Evolutionary conservation across 352 stramenopile genomes (phyloP).

Genomic region (Globisporangium cylindrosporum): DNA sequence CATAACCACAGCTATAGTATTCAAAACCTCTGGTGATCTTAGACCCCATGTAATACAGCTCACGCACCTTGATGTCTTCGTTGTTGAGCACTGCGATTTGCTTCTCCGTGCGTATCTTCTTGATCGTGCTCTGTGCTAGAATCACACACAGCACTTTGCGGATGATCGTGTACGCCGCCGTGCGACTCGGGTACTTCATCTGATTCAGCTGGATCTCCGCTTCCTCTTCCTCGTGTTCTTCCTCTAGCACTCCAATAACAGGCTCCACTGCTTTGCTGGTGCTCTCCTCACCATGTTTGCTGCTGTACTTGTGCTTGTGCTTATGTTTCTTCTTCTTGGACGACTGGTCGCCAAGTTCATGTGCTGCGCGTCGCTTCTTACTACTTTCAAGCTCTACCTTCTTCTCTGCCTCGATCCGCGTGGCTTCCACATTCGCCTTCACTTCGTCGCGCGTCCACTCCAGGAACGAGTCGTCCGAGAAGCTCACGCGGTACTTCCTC

Average conservation of each 20-base stretch:
- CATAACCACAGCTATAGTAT: not conserved
- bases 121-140: conserved; percentile 47
- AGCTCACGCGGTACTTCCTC: conserved; percentile 46
- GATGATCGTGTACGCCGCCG: conserved; percentile 44
- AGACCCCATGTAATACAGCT: not conserved
- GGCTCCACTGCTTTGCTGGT: not conserved
- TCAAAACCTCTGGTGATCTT: too few relatives aligned
- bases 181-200: conserved; percentile 46
- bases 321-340: conserved; percentile 15
- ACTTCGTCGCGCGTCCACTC: conserved; percentile 46
- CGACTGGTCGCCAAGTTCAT: not conserved
- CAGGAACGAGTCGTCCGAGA: conserved; percentile 36
- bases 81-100: conserved; percentile 57
- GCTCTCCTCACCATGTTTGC: conserved; percentile 11
- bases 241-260: conserved; percentile 3
- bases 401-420: conserved; percentile 12
- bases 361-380: conserved; percentile 18
- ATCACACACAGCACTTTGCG: conserved; percentile 52
- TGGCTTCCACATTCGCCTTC: conserved; percentile 12
- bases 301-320: conserved; percentile 25
- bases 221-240: conserved; percentile 17
- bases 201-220: conserved; percentile 26
- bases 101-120: conserved; percentile 47
- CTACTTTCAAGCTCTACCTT: not conserved
- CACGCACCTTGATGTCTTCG: conserved; percentile 49